These are phyloP conservation scores for Suhomyces sp. DNA, from an alignment of 805 yeast genomes.

Conservation along the genomic window DNA sequence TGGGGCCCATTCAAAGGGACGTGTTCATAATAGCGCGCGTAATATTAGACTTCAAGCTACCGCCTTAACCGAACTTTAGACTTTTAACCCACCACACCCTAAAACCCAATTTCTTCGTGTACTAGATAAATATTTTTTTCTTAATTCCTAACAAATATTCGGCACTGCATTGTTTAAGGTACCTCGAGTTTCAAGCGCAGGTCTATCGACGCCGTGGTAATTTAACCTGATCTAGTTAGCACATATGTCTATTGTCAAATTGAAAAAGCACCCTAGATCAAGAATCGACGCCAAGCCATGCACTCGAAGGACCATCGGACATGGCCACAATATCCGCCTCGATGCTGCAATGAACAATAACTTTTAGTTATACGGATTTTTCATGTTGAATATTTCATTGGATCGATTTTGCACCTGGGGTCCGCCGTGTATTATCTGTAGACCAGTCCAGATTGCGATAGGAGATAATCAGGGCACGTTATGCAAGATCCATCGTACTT, in stretches of 20 bases:
- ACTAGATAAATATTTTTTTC: neutral
- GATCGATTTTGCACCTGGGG: neutral
- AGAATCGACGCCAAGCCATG: neutral
- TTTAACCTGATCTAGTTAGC: neutral
- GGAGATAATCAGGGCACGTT: neutral
- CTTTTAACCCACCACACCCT: neutral
- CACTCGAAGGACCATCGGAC: neutral
- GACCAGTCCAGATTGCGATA: neutral
- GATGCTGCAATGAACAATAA: neutral
- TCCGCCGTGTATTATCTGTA: neutral
- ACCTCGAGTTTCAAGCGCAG: neutral
- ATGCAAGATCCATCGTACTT: neutral
- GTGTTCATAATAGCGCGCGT: neutral
- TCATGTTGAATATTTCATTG: neutral
- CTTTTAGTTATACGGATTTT: neutral
- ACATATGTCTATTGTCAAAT: neutral
- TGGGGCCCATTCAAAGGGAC: neutral
- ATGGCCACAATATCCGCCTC: neutral
- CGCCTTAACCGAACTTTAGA: neutral
- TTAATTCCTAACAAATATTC: neutral
- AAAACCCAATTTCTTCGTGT: neutral
- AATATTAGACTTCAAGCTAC: neutral
- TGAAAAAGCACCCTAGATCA: neutral
- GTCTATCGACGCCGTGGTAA: neutral
- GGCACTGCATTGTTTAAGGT: neutral